A percentile compares a stretch with the other conserved stretches of the same genome.
phyloP scores from a whole-genome alignment of 192 early-diverging fungal genomes.

The Coemansia sp. region DNA sequence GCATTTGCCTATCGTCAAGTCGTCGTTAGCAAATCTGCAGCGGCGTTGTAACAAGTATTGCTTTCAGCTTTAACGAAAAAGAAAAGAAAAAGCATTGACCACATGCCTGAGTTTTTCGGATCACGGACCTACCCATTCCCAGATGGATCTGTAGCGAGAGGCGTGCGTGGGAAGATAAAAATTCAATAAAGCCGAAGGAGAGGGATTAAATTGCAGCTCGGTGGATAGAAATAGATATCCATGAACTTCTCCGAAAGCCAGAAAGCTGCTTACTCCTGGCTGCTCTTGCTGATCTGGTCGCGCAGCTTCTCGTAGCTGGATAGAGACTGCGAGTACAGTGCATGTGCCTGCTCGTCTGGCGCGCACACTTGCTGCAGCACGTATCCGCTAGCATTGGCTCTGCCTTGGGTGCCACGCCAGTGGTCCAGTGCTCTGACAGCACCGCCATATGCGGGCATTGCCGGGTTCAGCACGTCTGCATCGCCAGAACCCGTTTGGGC shows the following conservation, averaged over 20 bases:
- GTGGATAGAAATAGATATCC: too few relatives aligned
- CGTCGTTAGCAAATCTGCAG: too few relatives aligned
- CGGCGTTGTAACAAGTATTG: too few relatives aligned
- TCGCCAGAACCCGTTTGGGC: background rate
- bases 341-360: conserved; percentile 12
- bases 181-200: too few relatives aligned
- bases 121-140: too few relatives aligned
- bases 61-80: too few relatives aligned
- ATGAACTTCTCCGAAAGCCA: background rate
- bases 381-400: conserved; percentile 3
- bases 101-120: too few relatives aligned
- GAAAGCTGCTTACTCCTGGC: background rate
- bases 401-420: background rate
- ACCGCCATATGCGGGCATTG: conserved; percentile 50
- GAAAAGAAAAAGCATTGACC: too few relatives aligned
- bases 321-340: conserved; percentile 20
- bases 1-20: too few relatives aligned
- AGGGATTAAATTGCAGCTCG: too few relatives aligned
- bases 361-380: conserved; percentile 14
- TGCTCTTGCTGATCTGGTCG: conserved; percentile 6
- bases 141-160: too few relatives aligned
- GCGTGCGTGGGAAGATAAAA: too few relatives aligned
- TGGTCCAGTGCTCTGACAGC: conserved; percentile 25
- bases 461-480: conserved; percentile 13
- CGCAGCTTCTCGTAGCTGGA: conserved; percentile 40